phyloP scores from a whole-genome alignment of 345 rosid species.

The Rhodamnia rubescens region DNA sequence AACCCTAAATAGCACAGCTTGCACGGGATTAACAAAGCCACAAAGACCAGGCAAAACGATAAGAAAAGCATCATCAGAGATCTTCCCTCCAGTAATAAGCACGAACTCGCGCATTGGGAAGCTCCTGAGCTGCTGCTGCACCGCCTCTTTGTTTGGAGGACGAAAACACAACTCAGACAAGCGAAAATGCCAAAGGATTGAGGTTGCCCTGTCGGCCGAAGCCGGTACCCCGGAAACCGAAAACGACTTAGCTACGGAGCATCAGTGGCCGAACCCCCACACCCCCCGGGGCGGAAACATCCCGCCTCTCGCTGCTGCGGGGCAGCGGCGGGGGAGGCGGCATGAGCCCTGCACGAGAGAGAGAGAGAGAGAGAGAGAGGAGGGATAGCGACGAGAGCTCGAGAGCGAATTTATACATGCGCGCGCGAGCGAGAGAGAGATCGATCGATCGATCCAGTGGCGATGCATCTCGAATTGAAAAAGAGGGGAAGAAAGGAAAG shows the following conservation, averaged over 20 bases:
- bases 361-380: not conserved
- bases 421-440: not conserved
- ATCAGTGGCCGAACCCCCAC: not conserved
- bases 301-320: too few species aligned
- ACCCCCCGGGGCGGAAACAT: not conserved
- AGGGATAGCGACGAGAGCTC: not conserved
- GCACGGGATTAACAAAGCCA: not conserved
- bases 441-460: not conserved
- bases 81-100: not conserved
- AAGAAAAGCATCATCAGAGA: not conserved
- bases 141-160: not conserved
- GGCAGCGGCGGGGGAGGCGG: not conserved
- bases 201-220: conserved; percentile 21
- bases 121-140: not conserved
- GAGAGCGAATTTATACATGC: not conserved
- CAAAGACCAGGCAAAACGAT: not conserved
- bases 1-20: not conserved
- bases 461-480: not conserved
- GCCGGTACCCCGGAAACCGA: not conserved
- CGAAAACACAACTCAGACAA: not conserved
- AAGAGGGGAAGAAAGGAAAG: not conserved
- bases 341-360: not conserved
- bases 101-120: not conserved
- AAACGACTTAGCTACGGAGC: not conserved
- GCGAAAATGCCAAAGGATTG: conserved; percentile 27